Base-by-base conservation (phyloP, 306 rosid genomes). In the Ormosia semicastrata region DNA sequence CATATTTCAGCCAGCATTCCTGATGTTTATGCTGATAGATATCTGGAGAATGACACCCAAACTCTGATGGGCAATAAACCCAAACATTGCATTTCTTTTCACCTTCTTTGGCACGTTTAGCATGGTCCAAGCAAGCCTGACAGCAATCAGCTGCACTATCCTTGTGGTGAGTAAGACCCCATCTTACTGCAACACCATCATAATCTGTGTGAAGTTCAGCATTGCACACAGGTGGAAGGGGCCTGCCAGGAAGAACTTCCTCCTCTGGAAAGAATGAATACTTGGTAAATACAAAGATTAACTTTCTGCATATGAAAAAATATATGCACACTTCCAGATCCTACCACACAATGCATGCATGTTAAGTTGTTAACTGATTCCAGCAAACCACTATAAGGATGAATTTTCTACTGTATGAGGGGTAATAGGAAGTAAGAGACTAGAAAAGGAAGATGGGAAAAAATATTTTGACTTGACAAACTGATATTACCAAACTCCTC, bases 141-240 rank as follows among this genome's bases (percentile, higher is more conserved):
- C 98, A 95, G 76, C 99, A 95, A 86, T 95, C 98, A 37, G 98
- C 97, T 76, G 99, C 98, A 82, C 98, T 95, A 64, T 95, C 97
- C 89, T 86, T 93, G 86, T 89, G 99, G 83, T 89, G 90, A 43
- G 90, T 93, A 71, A 95, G 99, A 75, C 99, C 99, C 99, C 98
- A 95, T 92, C 84, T 90, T 64, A 95, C 98, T 7, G 98, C 99
- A 50, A 79, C 82, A 71, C 99, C 98, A 75, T 63, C 97, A 69
- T 95, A 95, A 89, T 95, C 99, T 17, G 98, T 82, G 68, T 93
- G 98, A 80, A 90, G 89, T 86, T 92, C 90, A 9, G 88, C 79
- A 44, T 84, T 77, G 84, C 99, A 95, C 86, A 92, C 92, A 1
- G 88, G 86, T 56, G 93, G 87, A 71, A 91, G 76, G 47, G 97